These are phyloP conservation scores for Scheffersomyces quercinus DNA, from an alignment of 1,139 yeast species.

Conservation along the genomic window DNA sequence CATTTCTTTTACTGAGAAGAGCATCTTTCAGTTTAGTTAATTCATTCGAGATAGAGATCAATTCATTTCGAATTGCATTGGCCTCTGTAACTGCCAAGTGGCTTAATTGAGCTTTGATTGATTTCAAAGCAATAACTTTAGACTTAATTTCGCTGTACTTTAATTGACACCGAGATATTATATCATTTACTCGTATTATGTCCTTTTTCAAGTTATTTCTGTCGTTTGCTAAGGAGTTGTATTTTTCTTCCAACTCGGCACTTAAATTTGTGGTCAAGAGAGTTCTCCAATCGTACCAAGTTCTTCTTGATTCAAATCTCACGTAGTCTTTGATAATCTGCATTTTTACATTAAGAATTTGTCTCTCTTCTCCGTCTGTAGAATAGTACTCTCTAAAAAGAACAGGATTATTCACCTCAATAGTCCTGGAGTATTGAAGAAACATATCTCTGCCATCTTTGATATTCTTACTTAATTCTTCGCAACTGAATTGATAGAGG, in stretches of 20 bases:
- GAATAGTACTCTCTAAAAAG: constrained; percentile 49
- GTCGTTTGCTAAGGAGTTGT: constrained; percentile 26
- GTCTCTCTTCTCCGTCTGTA: constrained; percentile 35
- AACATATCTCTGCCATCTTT: constrained; percentile 48
- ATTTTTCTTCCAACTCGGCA: constrained; percentile 34
- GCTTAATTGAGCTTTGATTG: constrained; percentile 18
- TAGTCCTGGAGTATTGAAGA: constrained; percentile 43
- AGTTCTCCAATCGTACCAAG: constrained; percentile 63
- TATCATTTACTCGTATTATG: constrained; percentile 19
- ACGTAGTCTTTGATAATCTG: constrained; percentile 50
- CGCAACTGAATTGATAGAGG: constrained; percentile 51
- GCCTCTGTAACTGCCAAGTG: constrained; percentile 15
- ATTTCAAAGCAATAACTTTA: constrained; percentile 23
- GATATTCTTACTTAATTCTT: constrained; percentile 52
- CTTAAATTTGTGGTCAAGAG: constrained; percentile 41
- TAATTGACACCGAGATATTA: constrained; percentile 13
- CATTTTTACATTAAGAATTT: constrained; percentile 42
- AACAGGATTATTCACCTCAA: constrained; percentile 48
- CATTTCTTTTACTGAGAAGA: constrained; percentile 9
- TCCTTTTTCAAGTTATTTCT: constrained; percentile 21
- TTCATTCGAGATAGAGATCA: constrained; percentile 10
- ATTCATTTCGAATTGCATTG: not conserved
- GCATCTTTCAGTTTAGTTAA: constrained; percentile 12
- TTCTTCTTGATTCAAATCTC: constrained; percentile 49
- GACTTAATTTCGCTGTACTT: constrained; percentile 17